A percentile compares a stretch with the other conserved stretches of the same genome.
phyloP scores from a whole-genome alignment of 2,329 filamentous ascomycete genomes.

The Trichoderma sp. region DNA sequence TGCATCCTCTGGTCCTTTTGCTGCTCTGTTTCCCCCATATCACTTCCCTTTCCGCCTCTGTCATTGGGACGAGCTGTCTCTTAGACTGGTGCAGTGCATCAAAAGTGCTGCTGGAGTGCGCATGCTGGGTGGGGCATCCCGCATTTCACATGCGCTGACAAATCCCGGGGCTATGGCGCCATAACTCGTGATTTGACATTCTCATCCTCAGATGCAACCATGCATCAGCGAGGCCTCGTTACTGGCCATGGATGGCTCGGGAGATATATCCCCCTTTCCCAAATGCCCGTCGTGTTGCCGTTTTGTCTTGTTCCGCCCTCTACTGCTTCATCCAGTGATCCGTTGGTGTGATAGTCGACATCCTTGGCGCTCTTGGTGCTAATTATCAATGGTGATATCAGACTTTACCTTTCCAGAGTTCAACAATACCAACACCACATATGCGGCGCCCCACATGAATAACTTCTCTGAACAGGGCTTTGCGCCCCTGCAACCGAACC shows the following conservation, averaged over 20 bases:
- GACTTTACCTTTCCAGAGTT: constrained; percentile 61
- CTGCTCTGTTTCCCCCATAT: constrained; percentile 15
- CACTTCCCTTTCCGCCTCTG: not conserved
- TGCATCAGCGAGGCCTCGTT: constrained; percentile 11
- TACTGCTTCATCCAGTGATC: not conserved
- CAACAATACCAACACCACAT: constrained; percentile 44
- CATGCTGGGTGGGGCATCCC: constrained; percentile 27
- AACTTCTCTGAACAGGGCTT: constrained; percentile 43
- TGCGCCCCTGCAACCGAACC: constrained; percentile 57
- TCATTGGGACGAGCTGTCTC: constrained; percentile 20
- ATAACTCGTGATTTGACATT: constrained; percentile 57
- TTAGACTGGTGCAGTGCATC: constrained; percentile 27
- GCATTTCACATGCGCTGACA: constrained; percentile 40
- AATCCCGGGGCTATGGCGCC: constrained; percentile 57
- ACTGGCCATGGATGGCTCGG: constrained; percentile 10
- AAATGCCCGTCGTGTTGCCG: not conserved
- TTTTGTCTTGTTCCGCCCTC: not conserved
- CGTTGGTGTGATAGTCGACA: not conserved
- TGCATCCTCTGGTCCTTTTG: constrained; percentile 17
- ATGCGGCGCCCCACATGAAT: constrained; percentile 53
- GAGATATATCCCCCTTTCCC: constrained; percentile 22
- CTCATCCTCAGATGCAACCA: constrained; percentile 9
- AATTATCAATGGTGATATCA: constrained; percentile 50
- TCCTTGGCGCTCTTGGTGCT: constrained; percentile 3
- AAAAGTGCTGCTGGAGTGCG: constrained; percentile 31